Conservation (phyloP, 2,329 filamentous ascomycete species). For the Cladosporium sp. region DNA sequence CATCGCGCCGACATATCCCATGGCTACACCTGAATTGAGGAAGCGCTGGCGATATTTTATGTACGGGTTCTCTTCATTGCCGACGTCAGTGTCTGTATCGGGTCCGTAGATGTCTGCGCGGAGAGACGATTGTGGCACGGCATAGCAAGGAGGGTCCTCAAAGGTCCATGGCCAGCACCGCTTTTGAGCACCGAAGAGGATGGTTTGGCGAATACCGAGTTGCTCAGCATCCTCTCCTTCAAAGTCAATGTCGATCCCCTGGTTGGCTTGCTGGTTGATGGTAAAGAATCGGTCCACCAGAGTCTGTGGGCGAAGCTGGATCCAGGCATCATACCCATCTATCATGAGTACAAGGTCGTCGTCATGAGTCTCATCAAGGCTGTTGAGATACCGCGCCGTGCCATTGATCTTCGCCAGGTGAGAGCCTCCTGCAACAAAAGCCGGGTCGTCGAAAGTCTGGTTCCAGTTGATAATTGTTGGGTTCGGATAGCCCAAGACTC, state of each 20-base stretch:
- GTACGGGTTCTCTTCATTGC: conserved; percentile 31
- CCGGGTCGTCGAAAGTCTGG: conserved; percentile 12
- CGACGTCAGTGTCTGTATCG: conserved; percentile 46
- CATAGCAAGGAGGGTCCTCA: conserved; percentile 48
- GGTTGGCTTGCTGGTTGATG: conserved; percentile 41
- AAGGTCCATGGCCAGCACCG: conserved; percentile 43
- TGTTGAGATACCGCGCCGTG: conserved; percentile 16
- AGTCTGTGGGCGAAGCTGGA: conserved; percentile 61
- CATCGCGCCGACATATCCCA: conserved; percentile 26
- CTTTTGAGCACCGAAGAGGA: conserved; percentile 55
- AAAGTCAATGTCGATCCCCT: conserved; percentile 38
- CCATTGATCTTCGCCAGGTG: conserved; percentile 22
- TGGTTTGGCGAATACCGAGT: conserved; percentile 46
- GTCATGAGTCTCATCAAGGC: conserved; percentile 16
- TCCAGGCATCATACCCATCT: conserved; percentile 48
- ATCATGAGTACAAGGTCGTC: conserved; percentile 24
- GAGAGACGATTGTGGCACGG: conserved; percentile 49
- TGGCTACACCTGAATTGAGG: conserved; percentile 23
- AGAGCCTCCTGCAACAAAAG: conserved; percentile 18
- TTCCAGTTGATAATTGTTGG: conserved; percentile 25
- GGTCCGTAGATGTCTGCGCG: conserved; percentile 47
- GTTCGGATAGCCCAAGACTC: conserved; percentile 23
- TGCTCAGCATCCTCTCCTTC: background rate
- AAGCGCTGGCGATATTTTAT: conserved; percentile 43
- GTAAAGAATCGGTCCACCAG: conserved; percentile 59